A percentile compares a stretch with the other conserved stretches of the same genome.
phyloP scores from a whole-genome alignment of 192 early-diverging fungal species.

The Tieghemiomyces parasiticus region DNA sequence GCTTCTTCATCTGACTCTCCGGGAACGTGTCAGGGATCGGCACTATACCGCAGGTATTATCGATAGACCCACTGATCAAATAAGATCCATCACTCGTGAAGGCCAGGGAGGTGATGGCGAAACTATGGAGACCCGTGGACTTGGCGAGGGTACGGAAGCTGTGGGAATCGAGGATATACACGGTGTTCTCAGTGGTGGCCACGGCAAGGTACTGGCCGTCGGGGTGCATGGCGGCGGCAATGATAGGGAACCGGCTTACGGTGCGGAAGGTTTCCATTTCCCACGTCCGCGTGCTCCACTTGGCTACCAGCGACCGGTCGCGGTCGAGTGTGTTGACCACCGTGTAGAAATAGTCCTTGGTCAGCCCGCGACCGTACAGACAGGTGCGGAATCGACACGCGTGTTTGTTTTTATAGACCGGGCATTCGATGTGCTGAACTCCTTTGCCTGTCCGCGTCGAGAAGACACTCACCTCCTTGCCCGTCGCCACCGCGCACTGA shows the following conservation, averaged over 20 bases:
- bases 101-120: slow-evolving; percentile 9
- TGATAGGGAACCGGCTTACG: not conserved
- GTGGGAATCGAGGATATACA: slow-evolving; percentile 4
- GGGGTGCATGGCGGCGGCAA: slow-evolving; percentile 8
- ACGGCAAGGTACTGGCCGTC: not conserved
- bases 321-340: slow-evolving; percentile 1
- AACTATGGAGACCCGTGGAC: not conserved
- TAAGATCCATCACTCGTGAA: slow-evolving; percentile 3
- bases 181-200: slow-evolving; percentile 3
- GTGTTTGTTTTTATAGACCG: slow-evolving; percentile 2
- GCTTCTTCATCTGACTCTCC: not conserved
- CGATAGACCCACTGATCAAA: slow-evolving; percentile 2
- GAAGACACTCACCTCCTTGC: slow-evolving; percentile 6
- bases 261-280: slow-evolving; percentile 6
- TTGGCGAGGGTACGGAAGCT: not conserved
- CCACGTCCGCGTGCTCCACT: slow-evolving; percentile 7
- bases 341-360: slow-evolving; percentile 2
- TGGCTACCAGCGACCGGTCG: not conserved
- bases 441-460: slow-evolving; percentile 3
- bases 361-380: slow-evolving; percentile 4
- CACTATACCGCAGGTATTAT: slow-evolving; percentile 7
- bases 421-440: slow-evolving; percentile 10
- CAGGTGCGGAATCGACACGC: slow-evolving; percentile 4
- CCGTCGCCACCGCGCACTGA: not conserved
- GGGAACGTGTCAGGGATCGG: slow-evolving; percentile 9